Conservation (phyloP, 805 yeast genomes). For the Starmera quercuum region DNA sequence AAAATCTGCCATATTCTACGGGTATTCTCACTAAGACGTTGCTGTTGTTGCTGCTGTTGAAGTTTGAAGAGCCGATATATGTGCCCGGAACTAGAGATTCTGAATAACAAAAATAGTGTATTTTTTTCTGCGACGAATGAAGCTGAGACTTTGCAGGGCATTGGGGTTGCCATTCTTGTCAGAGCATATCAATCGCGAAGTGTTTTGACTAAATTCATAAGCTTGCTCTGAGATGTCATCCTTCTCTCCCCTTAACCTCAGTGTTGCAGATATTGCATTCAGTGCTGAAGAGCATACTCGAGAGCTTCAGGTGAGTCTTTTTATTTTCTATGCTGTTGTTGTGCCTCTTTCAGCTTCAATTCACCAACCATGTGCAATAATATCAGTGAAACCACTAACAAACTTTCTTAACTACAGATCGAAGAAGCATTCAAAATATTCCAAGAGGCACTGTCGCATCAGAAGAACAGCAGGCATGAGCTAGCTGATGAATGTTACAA, state of each 20-base stretch:
- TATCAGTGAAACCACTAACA: background rate
- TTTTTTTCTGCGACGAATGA: too few relatives aligned
- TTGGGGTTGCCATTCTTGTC: too few relatives aligned
- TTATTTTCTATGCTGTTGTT: background rate
- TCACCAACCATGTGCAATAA: too few relatives aligned
- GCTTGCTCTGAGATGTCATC: constrained; percentile 39
- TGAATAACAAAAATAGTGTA: too few relatives aligned
- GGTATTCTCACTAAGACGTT: too few relatives aligned
- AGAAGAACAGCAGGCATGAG: constrained; percentile 40
- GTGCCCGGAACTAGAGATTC: too few relatives aligned
- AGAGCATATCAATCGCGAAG: too few relatives aligned
- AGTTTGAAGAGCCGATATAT: too few relatives aligned
- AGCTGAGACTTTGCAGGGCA: too few relatives aligned
- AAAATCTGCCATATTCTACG: too few relatives aligned
- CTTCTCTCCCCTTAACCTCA: constrained; percentile 73
- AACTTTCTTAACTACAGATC: constrained; percentile 22
- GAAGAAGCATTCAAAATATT: constrained; percentile 79
- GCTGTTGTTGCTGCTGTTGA: too few relatives aligned
- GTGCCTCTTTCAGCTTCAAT: background rate
- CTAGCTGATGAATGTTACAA: constrained; percentile 51
- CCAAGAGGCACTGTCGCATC: constrained; percentile 59
- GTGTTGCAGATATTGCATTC: constrained; percentile 57
- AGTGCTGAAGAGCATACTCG: constrained; percentile 87
- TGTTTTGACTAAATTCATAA: too few relatives aligned
- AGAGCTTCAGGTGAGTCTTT: constrained; percentile 57